phyloP scores from a whole-genome alignment of 805 yeast genomes.

The Suhomyces xylopsoci region DNA sequence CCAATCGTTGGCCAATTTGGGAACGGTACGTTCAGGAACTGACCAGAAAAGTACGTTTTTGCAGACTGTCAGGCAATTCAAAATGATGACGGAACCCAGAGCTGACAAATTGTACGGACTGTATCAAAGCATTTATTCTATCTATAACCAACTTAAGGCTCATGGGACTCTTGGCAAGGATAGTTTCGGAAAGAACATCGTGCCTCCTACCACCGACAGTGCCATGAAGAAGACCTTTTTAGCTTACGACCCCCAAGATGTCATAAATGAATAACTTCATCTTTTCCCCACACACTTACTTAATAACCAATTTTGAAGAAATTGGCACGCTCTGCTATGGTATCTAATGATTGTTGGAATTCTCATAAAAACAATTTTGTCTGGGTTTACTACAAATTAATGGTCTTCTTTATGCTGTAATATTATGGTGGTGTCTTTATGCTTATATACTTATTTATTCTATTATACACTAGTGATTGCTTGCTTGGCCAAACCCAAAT shows the following conservation, averaged over 20 bases:
- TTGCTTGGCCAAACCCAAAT: slow-evolving; percentile 48
- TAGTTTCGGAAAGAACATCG: slow-evolving; percentile 41
- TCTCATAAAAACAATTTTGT: no score
- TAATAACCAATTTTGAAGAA: no score
- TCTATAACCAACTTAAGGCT: slow-evolving; percentile 24
- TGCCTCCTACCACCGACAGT: slow-evolving; percentile 50
- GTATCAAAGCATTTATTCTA: slow-evolving; percentile 37
- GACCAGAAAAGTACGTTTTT: slow-evolving; percentile 45
- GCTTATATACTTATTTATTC: no score
- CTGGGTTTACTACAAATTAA: no score
- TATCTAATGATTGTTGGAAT: no score
- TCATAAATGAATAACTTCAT: slow-evolving; percentile 14
- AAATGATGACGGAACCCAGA: slow-evolving; percentile 51
- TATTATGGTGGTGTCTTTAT: no score
- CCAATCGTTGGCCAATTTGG: slow-evolving; percentile 53
- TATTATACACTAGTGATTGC: slow-evolving; percentile 17
- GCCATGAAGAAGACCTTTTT: slow-evolving; percentile 48
- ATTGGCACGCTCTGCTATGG: no score
- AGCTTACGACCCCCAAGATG: slow-evolving; percentile 49
- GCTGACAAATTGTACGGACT: slow-evolving; percentile 43
- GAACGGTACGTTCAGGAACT: slow-evolving; percentile 53
- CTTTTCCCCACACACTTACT: no score
- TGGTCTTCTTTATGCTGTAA: no score
- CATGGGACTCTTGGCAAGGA: slow-evolving; percentile 39
- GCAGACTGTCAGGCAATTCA: slow-evolving; percentile 54